Evolutionary conservation across 139 green algal genomes (phyloP).

Genomic region (Diplosphaera chodatii): DNA sequence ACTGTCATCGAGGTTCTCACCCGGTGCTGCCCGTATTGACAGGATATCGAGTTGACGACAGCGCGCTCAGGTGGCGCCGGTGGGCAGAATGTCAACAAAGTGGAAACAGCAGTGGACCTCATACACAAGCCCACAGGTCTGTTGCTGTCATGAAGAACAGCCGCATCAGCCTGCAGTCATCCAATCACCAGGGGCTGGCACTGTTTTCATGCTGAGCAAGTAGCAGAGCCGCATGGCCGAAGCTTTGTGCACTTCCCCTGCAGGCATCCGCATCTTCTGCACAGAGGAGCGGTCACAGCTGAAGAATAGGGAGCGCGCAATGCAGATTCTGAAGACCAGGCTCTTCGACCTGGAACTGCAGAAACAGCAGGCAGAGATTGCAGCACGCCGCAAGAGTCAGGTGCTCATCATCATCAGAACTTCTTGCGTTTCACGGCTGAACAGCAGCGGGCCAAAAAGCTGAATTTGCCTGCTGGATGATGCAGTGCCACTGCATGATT

Average conservation of each 20-base stretch:
- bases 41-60: slow-evolving; percentile 77
- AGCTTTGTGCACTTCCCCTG: neutral
- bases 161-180: no score
- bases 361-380: slow-evolving; percentile 75
- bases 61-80: slow-evolving; percentile 68
- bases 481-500: no score
- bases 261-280: slow-evolving; percentile 81
- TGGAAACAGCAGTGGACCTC: slow-evolving; percentile 97
- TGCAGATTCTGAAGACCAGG: slow-evolving; percentile 80
- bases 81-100: slow-evolving; percentile 92
- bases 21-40: no score
- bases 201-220: no score
- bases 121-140: slow-evolving; percentile 85
- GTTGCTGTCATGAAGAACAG: no score
- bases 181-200: no score
- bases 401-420: no score
- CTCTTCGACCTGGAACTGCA: slow-evolving; percentile 92
- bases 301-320: slow-evolving; percentile 86
- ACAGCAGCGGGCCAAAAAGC: no score
- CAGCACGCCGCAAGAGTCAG: slow-evolving; percentile 61
- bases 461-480: no score
- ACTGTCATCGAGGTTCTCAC: no score
- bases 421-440: no score
- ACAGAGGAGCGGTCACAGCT: slow-evolving; percentile 89
- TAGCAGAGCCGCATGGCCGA: no score